A percentile compares a stretch with the other conserved stretches of the same genome.
These are phyloP conservation scores for Ogataea polymorpha DNA, from an alignment of 805 yeast genomes.

Conservation along the genomic window DNA sequence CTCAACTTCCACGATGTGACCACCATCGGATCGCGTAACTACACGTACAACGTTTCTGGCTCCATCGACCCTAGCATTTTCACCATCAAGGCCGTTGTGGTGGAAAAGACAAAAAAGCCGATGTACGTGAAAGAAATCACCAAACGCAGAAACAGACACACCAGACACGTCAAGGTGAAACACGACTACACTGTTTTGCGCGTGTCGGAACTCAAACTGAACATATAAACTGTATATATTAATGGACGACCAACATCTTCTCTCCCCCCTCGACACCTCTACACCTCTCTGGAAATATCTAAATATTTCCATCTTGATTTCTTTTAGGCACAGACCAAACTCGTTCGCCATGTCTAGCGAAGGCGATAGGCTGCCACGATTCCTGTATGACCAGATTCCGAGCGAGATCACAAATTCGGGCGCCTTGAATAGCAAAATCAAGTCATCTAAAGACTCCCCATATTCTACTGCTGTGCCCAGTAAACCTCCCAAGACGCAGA, in stretches of 20 bases:
- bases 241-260: neutral
- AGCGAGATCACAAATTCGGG: conserved; percentile 25
- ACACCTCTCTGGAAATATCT: neutral
- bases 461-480: conserved; percentile 20
- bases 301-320: neutral
- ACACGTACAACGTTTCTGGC: conserved; percentile 53
- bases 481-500: conserved; percentile 1
- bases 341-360: conserved; percentile 3
- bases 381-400: conserved; percentile 31
- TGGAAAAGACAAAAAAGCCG: conserved; percentile 83
- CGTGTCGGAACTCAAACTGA: conserved; percentile 66
- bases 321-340: neutral
- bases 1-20: conserved; percentile 70
- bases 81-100: conserved; percentile 68
- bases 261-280: neutral
- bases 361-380: conserved; percentile 25
- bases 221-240: conserved; percentile 17
- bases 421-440: conserved; percentile 22
- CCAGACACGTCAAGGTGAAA: conserved; percentile 61
- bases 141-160: conserved; percentile 76
- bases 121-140: conserved; percentile 70
- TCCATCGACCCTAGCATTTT: conserved; percentile 53
- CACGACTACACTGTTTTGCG: conserved; percentile 75
- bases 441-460: conserved; percentile 24
- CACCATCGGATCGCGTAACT: conserved; percentile 82